These are phyloP conservation scores for Clitopilus hobsonii DNA, from an alignment of 768 basidiomycete genomes.

Conservation along the genomic window DNA sequence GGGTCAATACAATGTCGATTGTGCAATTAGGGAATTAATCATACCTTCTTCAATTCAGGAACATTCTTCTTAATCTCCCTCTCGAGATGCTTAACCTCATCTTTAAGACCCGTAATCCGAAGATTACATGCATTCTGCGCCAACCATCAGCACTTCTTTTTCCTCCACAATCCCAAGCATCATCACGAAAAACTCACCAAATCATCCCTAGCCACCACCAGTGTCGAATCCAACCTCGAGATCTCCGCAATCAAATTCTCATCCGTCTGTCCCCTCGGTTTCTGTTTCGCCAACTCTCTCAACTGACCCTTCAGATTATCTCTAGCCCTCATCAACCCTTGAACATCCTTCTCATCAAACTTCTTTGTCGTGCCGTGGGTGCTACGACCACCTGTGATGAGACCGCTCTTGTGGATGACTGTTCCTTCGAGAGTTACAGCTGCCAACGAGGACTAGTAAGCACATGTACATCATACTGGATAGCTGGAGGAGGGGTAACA, in stretches of 20 bases:
- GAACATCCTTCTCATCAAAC: slow-evolving; percentile 93
- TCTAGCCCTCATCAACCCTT: slow-evolving; percentile 57
- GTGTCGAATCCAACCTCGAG: slow-evolving; percentile 72
- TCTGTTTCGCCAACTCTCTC: slow-evolving; percentile 78
- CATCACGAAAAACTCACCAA: too few species aligned
- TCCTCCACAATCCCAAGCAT: too few species aligned
- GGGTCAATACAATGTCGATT: background rate
- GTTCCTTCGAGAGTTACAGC: slow-evolving; percentile 97
- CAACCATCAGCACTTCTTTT: too few species aligned
- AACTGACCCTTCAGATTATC: slow-evolving; percentile 72
- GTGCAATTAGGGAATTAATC: background rate
- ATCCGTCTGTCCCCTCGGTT: slow-evolving; percentile 80
- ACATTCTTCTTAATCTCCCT: slow-evolving; percentile 60
- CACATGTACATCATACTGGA: background rate
- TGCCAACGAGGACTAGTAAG: slow-evolving; percentile 22
- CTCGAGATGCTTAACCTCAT: slow-evolving; percentile 80
- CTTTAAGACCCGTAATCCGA: slow-evolving; percentile 72
- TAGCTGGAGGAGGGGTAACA: slow-evolving; percentile 13
- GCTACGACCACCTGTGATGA: slow-evolving; percentile 93
- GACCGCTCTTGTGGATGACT: slow-evolving; percentile 93
- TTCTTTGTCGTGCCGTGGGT: slow-evolving; percentile 73
- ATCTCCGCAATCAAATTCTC: slow-evolving; percentile 76
- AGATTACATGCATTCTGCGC: slow-evolving; percentile 69
- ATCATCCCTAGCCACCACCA: slow-evolving; percentile 76
- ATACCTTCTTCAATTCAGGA: slow-evolving; percentile 72